Conservation (phyloP, 345 rosid species). For the Nasturtium officinale region DNA sequence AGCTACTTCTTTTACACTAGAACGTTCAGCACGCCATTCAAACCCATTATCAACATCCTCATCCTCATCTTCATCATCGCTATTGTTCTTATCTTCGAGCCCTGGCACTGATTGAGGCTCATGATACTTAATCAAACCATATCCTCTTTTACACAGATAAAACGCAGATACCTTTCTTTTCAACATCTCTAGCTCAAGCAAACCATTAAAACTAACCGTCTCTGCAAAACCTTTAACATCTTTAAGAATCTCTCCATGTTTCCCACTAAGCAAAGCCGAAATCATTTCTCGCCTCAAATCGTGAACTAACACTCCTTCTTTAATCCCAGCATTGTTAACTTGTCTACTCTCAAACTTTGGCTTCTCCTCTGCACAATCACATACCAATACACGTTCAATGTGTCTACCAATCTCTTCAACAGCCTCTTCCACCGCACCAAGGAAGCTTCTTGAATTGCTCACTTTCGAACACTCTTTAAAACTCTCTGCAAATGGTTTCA, state of each 20-base stretch:
- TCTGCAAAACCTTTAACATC: conserved; percentile 53
- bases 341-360: conserved; percentile 43
- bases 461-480: conserved; percentile 61
- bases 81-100: conserved; percentile 60
- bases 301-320: conserved; percentile 64
- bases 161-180: conserved; percentile 76
- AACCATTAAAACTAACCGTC: conserved; percentile 40
- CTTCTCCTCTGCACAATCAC: conserved; percentile 55
- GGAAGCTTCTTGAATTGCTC: conserved; percentile 61
- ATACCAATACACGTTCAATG: conserved; percentile 56
- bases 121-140: conserved; percentile 48
- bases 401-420: conserved; percentile 70
- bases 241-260: conserved; percentile 54
- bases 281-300: conserved; percentile 59
- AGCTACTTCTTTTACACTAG: conserved; percentile 39
- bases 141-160: conserved; percentile 55
- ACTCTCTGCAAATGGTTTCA: conserved; percentile 76
- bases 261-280: conserved; percentile 45
- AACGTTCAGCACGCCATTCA: conserved; percentile 25
- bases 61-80: conserved; percentile 34
- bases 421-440: conserved; percentile 56
- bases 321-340: conserved; percentile 71
- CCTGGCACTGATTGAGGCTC: conserved; percentile 66
- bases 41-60: conserved; percentile 4
- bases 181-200: conserved; percentile 56